Conservation (phyloP, 257 asterid genomes). For the Salvia rosmarinus region DNA sequence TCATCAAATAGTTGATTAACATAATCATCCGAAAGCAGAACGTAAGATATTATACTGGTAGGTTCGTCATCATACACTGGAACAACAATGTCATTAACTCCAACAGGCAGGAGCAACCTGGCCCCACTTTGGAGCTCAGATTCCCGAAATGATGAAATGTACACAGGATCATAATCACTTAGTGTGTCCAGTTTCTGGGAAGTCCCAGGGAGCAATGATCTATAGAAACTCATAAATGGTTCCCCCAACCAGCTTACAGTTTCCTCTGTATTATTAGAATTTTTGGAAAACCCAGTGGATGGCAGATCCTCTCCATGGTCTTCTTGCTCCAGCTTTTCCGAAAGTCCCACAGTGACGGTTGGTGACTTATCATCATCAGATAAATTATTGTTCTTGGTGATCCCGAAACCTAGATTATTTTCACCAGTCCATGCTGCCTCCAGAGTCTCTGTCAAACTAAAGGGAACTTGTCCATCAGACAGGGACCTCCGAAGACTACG, state of each 20-base stretch:
- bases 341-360: conserved; percentile 36
- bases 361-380: conserved; percentile 51
- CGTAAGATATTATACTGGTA: conserved; percentile 82
- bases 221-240: conserved; percentile 71
- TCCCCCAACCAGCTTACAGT: conserved; percentile 62
- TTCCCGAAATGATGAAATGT: conserved; percentile 69
- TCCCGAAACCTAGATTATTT: conserved; percentile 47
- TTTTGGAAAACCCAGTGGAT: conserved; percentile 44
- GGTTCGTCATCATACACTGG: conserved; percentile 92
- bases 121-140: conserved; percentile 72
- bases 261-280: conserved; percentile 61
- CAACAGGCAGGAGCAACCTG: conserved; percentile 69
- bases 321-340: conserved; percentile 55
- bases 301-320: conserved; percentile 51
- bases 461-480: conserved; percentile 68
- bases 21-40: conserved; percentile 68
- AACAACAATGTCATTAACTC: conserved; percentile 71
- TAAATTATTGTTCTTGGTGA: conserved; percentile 42
- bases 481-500: conserved; percentile 47
- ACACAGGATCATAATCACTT: conserved; percentile 64
- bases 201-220: conserved; percentile 57
- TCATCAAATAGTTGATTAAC: conserved; percentile 65
- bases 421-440: conserved; percentile 92
- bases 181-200: conserved; percentile 66
- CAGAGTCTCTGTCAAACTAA: conserved; percentile 68